These are phyloP conservation scores for Termitomyces titanicus DNA, from an alignment of 768 basidiomycete species.

Conservation along the genomic window DNA sequence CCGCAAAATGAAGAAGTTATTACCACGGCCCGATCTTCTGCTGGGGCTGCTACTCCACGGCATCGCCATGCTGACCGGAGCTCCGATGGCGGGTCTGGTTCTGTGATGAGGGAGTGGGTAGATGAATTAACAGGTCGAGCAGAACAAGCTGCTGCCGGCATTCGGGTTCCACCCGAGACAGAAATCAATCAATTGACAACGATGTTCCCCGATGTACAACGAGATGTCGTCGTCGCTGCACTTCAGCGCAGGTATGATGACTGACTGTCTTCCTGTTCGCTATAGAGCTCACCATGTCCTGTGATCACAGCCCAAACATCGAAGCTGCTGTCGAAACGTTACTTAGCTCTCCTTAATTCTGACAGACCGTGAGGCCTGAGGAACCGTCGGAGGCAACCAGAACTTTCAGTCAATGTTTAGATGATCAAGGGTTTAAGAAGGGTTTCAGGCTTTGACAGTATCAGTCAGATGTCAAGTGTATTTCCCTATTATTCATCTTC, in stretches of 20 bases:
- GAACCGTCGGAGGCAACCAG: slow-evolving; percentile 1
- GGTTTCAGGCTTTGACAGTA: slow-evolving; percentile 16
- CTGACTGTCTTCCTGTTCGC: slow-evolving; percentile 8
- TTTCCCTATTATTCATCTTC: slow-evolving; percentile 33
- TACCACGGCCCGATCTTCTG: slow-evolving; percentile 51
- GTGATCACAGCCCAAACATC: slow-evolving; percentile 56
- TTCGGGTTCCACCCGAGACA: slow-evolving; percentile 68
- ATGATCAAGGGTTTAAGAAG: slow-evolving; percentile 14
- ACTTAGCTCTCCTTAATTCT: slow-evolving; percentile 41
- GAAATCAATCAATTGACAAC: slow-evolving; percentile 71
- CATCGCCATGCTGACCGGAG: slow-evolving; percentile 18
- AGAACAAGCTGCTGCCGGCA: slow-evolving; percentile 48
- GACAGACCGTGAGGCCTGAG: neutral
- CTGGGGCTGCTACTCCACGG: slow-evolving; percentile 18
- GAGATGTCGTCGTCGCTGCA: slow-evolving; percentile 71
- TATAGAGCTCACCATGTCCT: neutral
- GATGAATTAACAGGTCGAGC: slow-evolving; percentile 70
- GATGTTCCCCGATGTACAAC: slow-evolving; percentile 82
- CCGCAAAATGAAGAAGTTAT: slow-evolving; percentile 54
- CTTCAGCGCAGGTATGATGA: slow-evolving; percentile 70
- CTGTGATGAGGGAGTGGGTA: slow-evolving; percentile 77
- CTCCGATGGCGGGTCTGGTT: slow-evolving; percentile 27
- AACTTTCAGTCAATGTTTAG: slow-evolving; percentile 10
- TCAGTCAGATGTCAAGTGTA: slow-evolving; percentile 16
- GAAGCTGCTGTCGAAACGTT: slow-evolving; percentile 83